Conservation (phyloP, 495 filamentous ascomycete genomes). For the Penicillium crystallinum region DNA sequence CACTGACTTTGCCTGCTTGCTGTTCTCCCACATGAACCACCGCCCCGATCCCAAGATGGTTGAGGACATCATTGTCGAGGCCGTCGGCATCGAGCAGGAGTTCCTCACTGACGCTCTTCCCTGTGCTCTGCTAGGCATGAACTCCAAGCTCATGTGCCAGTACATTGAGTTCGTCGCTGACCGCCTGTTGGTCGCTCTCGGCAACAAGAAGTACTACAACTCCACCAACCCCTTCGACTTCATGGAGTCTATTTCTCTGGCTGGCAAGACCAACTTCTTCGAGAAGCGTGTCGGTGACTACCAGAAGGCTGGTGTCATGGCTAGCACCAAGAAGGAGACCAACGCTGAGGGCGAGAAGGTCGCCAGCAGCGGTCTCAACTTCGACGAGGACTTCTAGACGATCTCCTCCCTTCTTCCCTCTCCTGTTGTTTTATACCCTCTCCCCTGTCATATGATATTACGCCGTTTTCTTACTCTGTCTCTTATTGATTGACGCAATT, state of each 20-base stretch:
- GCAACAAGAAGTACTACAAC: slow-evolving; percentile 90
- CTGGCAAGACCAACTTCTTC: slow-evolving; percentile 99
- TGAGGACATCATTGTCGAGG: slow-evolving; percentile 85
- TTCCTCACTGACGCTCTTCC: slow-evolving; percentile 96
- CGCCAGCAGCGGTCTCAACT: slow-evolving; percentile 75
- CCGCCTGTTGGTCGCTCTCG: slow-evolving; percentile 84
- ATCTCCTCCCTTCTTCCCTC: slow-evolving; percentile 17
- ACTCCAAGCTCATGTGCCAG: slow-evolving; percentile 94
- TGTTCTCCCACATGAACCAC: slow-evolving; percentile 93
- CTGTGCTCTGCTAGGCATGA: slow-evolving; percentile 92
- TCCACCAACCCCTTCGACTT: slow-evolving; percentile 97
- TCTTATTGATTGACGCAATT: slow-evolving; percentile 31
- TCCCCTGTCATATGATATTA: slow-evolving; percentile 23
- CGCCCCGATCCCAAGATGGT: slow-evolving; percentile 77
- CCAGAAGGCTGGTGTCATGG: slow-evolving; percentile 99
- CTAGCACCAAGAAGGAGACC: slow-evolving; percentile 75
- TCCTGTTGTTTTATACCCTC: slow-evolving; percentile 29
- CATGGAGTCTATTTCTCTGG: slow-evolving; percentile 98
- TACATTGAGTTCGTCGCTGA: slow-evolving; percentile 99
- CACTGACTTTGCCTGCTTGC: slow-evolving; percentile 96
- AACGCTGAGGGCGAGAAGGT: slow-evolving; percentile 53
- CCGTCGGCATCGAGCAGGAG: slow-evolving; percentile 92
- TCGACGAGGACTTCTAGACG: slow-evolving; percentile 94
- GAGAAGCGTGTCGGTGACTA: slow-evolving; percentile 99
- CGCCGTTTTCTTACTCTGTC: slow-evolving; percentile 15